These are phyloP conservation scores for Arabidopsis hybrid DNA, from an alignment of 441 rosid species.

Conservation along the genomic window DNA sequence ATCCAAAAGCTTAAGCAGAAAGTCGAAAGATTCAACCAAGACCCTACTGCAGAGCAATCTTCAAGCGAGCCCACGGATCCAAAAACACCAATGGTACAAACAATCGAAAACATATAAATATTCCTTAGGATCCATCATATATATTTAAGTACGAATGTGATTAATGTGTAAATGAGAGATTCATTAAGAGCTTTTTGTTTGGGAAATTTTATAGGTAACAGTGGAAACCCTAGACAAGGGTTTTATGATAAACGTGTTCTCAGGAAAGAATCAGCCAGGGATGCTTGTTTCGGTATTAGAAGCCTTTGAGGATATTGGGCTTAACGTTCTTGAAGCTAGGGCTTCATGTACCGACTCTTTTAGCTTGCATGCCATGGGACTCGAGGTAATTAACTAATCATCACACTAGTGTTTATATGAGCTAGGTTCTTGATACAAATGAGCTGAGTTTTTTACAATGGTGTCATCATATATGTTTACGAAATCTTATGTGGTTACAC, in stretches of 20 bases:
- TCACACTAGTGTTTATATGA: not conserved
- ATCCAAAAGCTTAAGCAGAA: constrained; percentile 76
- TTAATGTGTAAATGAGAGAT: constrained; percentile 7
- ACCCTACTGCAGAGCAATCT: constrained; percentile 55
- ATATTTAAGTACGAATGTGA: not conserved
- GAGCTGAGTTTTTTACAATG: not conserved
- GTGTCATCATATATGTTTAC: constrained; percentile 3
- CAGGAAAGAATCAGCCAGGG: constrained; percentile 75
- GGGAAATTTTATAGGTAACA: constrained; percentile 49
- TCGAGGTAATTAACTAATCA: constrained; percentile 48
- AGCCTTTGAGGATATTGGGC: constrained; percentile 86
- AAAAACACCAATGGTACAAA: constrained; percentile 61
- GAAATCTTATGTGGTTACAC: constrained; percentile 9
- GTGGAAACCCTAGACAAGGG: constrained; percentile 92
- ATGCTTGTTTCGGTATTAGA: constrained; percentile 85
- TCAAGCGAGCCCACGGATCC: constrained; percentile 49
- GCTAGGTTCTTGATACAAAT: constrained; percentile 5
- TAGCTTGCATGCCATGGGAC: constrained; percentile 74
- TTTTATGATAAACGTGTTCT: constrained; percentile 66
- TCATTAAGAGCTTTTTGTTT: constrained; percentile 7
- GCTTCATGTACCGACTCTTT: constrained; percentile 87
- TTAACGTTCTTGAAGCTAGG: constrained; percentile 88
- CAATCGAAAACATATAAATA: not conserved
- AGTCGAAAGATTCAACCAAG: constrained; percentile 73
- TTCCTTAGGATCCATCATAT: constrained; percentile 9